These are phyloP conservation scores for Paradendryphiella salina DNA, from an alignment of 2,329 filamentous ascomycete species.

Conservation along the genomic window DNA sequence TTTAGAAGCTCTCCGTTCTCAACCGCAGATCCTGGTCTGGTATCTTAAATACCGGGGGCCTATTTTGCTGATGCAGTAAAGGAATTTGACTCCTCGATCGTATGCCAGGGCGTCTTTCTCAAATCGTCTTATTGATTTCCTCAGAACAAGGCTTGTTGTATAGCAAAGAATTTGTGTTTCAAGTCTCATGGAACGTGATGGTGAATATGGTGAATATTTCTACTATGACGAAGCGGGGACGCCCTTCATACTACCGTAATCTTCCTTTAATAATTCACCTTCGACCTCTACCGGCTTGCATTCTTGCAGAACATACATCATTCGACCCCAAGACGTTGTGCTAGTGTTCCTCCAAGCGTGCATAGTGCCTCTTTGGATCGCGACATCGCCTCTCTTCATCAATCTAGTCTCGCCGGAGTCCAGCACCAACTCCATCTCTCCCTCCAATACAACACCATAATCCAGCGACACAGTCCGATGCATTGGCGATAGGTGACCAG, in stretches of 20 bases:
- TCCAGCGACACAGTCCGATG: slow-evolving; percentile 47
- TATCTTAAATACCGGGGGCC: too few species aligned
- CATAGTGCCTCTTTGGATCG: slow-evolving; percentile 46
- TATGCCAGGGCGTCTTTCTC: too few species aligned
- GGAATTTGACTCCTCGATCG: too few species aligned
- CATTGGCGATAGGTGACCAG: slow-evolving; percentile 40
- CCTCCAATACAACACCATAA: slow-evolving; percentile 47
- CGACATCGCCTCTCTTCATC: slow-evolving; percentile 44
- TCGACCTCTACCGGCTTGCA: slow-evolving; percentile 31
- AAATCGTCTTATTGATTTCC: too few species aligned
- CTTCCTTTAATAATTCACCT: slow-evolving; percentile 33
- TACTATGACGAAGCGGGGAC: slow-evolving; percentile 34
- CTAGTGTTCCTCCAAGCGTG: slow-evolving; percentile 45
- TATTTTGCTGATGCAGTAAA: too few species aligned
- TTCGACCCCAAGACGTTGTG: slow-evolving; percentile 33
- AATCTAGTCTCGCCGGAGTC: slow-evolving; percentile 43
- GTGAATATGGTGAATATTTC: too few species aligned
- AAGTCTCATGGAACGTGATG: too few species aligned
- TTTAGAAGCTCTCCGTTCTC: too few species aligned
- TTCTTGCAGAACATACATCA: slow-evolving; percentile 41
- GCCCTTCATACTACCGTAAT: slow-evolving; percentile 38
- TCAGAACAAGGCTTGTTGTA: too few species aligned
- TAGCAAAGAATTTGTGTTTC: not conserved
- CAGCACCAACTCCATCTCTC: slow-evolving; percentile 43
- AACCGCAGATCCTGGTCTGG: too few species aligned